Evolutionary conservation across 2,329 filamentous ascomycete genomes (phyloP), one percentile per base, ranked within the genome.

Genomic region (Arthrobotrys megalospora): DNA sequence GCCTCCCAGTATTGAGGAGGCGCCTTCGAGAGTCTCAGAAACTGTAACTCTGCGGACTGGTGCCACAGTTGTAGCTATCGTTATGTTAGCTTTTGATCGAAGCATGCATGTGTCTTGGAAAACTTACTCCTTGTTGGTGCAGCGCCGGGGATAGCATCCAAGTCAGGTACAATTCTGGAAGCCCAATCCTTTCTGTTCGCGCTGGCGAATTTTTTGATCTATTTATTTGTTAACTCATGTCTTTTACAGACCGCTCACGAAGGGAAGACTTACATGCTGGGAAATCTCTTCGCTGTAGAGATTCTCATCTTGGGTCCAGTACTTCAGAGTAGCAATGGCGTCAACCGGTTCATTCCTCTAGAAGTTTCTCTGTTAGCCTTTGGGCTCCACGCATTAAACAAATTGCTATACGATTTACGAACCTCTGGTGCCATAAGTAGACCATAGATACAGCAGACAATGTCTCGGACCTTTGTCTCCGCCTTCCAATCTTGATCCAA

Each of bases 401-500:
- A 28, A 6, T 32, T 32, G 14, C 3, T 21, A 36, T 24, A 10
- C n/a, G 19, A 34, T 19, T 16, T 21, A 69, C 47, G 41, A 69
- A 81, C 81, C 72, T 82, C 81, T 12, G 79, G 69, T 4, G 70
- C 64, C 70, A 80, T 81, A 0, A 82, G 64, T 8, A 82, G 65
- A 6, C 79, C 81, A 34, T 79, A 81, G 8, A 81, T 53, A 12
- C 81, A 80, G 52, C 81, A 80, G 28, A 82, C 52, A 38, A 82
- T 79, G 50, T 80, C 65, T 58, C 80, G 71, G n/a, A 80, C 66
- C 12, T 76, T 79, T 7, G 70, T 76, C 12, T 70, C 69, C 12
- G 80, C 76, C 38, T 63, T 80, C 81, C 81, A 82, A 47, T 80
- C 80, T 10, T 80, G 70, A 32, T 80, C 72, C 43, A 82, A 76